Conservation (phyloP, 345 rosid species). For the Pelargonium nanum region DNA sequence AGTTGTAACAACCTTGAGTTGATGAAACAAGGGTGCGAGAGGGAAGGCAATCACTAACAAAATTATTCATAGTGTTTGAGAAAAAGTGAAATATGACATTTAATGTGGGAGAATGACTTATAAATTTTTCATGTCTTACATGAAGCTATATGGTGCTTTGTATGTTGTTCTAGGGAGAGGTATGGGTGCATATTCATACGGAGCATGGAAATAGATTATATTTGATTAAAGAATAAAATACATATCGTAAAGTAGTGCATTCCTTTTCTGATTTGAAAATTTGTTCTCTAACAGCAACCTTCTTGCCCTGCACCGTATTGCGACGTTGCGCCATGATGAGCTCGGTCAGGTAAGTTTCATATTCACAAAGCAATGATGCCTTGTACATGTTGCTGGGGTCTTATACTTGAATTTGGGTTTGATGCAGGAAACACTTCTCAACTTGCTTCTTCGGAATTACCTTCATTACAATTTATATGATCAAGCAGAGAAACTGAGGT, state of each 20-base stretch:
- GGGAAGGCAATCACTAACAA: no score
- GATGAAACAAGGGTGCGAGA: no score
- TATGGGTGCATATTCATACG: no score
- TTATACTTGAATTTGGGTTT: conserved; percentile 14
- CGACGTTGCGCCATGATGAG: conserved; percentile 82
- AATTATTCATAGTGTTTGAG: no score
- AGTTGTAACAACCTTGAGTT: no score
- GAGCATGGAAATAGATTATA: not conserved
- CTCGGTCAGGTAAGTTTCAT: conserved; percentile 58
- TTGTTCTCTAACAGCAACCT: conserved; percentile 37
- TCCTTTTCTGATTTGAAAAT: not conserved
- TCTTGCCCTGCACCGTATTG: conserved; percentile 70
- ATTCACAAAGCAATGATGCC: not conserved
- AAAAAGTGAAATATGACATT: no score
- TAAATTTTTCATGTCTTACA: no score
- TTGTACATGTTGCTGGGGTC: conserved; percentile 7
- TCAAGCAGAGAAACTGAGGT: conserved; percentile 85
- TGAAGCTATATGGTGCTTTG: no score
- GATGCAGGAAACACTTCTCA: conserved; percentile 81
- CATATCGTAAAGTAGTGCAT: not conserved
- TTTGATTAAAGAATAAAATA: no score
- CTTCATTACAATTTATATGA: conserved; percentile 78
- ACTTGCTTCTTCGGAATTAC: conserved; percentile 71
- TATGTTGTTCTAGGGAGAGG: no score
- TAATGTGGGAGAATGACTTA: no score